A percentile compares a stretch with the other conserved stretches of the same genome.
phyloP scores from a whole-genome alignment of 202 grass and related monocot species.

The Zoysia matrella region DNA sequence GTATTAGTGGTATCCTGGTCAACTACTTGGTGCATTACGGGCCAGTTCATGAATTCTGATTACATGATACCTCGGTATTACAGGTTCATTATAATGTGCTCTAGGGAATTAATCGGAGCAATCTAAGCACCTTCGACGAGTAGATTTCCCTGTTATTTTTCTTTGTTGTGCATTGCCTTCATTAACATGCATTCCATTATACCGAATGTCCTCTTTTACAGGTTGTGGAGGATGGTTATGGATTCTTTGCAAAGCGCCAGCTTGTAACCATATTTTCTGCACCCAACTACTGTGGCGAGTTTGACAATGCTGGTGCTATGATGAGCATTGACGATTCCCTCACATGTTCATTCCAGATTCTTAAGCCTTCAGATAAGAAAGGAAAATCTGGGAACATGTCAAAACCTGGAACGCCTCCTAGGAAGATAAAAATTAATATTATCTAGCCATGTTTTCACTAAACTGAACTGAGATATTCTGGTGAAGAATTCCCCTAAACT shows the following conservation, averaged over 20 bases:
- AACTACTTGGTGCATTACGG: neutral
- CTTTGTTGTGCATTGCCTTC: conserved; percentile 23
- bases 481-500: conserved; percentile 35
- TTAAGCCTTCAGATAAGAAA: conserved; percentile 92
- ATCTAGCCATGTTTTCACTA: conserved; percentile 36
- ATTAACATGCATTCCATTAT: conserved; percentile 17
- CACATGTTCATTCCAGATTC: conserved; percentile 92
- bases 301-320: conserved; percentile 92
- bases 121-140: neutral
- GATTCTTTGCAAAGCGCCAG: conserved; percentile 87
- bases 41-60: conserved; percentile 6
- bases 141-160: conserved; percentile 20
- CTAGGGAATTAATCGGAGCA: conserved; percentile 12
- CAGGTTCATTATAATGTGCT: neutral
- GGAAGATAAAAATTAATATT: conserved; percentile 75
- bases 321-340: conserved; percentile 90
- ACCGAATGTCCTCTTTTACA: conserved; percentile 32
- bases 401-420: conserved; percentile 70
- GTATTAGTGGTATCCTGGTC: conserved; percentile 7
- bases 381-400: conserved; percentile 62
- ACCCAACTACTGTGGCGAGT: conserved; percentile 92
- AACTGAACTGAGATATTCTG: conserved; percentile 30
- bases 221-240: conserved; percentile 97
- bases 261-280: conserved; percentile 96
- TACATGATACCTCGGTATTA: neutral